phyloP scores from a whole-genome alignment of 805 yeast genomes.

The Wickerhamiella lipophila region DNA sequence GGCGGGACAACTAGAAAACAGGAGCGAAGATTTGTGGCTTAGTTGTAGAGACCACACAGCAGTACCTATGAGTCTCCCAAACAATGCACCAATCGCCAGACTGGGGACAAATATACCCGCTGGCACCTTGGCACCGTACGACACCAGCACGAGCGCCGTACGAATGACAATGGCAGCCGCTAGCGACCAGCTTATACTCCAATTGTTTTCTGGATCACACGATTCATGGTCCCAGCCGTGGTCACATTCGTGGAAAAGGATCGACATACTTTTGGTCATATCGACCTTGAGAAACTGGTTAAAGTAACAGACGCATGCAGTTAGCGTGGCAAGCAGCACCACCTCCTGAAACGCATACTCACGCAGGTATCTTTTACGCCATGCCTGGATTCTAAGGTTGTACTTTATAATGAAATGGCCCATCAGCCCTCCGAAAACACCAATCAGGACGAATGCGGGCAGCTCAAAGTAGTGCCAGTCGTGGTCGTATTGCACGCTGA shows the following conservation, averaged over 20 bases:
- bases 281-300: constrained; percentile 71
- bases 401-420: constrained; percentile 66
- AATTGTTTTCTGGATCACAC: constrained; percentile 22
- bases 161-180: constrained; percentile 60
- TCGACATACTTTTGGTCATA: constrained; percentile 93
- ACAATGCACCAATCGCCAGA: constrained; percentile 92
- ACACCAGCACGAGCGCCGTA: constrained; percentile 57
- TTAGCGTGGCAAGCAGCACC: constrained; percentile 46
- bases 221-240: constrained; percentile 32
- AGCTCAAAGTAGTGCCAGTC: constrained; percentile 81
- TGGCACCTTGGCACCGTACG: constrained; percentile 89
- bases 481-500: constrained; percentile 77
- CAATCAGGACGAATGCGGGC: constrained; percentile 60
- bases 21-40: constrained; percentile 28
- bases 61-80: constrained; percentile 77
- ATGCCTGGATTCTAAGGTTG: constrained; percentile 63
- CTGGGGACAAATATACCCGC: constrained; percentile 96
- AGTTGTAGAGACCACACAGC: constrained; percentile 43
- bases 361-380: constrained; percentile 57
- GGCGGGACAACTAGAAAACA: constrained; percentile 32
- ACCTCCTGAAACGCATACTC: constrained; percentile 60
- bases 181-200: constrained; percentile 38
- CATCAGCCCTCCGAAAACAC: constrained; percentile 82
- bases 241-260: constrained; percentile 73
- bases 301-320: constrained; percentile 69